A percentile compares a stretch with the other conserved stretches of the same genome.
Evolutionary conservation across 2,329 filamentous ascomycete genomes (phyloP).

Genomic region (Cercospora brassicicola): DNA sequence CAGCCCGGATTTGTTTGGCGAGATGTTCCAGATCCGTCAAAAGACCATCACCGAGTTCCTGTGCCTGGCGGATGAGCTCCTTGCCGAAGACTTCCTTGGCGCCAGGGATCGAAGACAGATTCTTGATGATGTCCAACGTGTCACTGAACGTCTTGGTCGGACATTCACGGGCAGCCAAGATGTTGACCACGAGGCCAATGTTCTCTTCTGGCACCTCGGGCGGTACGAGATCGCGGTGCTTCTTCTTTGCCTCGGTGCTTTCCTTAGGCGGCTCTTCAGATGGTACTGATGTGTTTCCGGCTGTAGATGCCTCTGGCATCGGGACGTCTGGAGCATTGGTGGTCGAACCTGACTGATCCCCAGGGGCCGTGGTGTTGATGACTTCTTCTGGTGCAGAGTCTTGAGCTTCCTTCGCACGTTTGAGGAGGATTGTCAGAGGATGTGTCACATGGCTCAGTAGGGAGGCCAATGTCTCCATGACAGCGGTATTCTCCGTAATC

Average conservation of each 20-base stretch:
- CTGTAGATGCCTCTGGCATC: constrained; percentile 30
- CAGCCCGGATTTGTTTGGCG: constrained; percentile 80
- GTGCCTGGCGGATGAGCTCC: constrained; percentile 85
- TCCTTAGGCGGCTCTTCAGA: constrained; percentile 37
- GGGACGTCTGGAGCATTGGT: constrained; percentile 27
- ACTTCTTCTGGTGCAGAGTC: constrained; percentile 45
- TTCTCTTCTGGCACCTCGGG: constrained; percentile 87
- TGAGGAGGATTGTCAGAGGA: constrained; percentile 77
- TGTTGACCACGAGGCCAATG: constrained; percentile 89
- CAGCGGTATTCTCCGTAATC: constrained; percentile 93
- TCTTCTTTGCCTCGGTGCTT: constrained; percentile 54
- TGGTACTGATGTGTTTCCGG: constrained; percentile 27
- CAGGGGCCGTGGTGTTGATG: constrained; percentile 39
- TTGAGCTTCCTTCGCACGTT: constrained; percentile 73
- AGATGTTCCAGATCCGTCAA: constrained; percentile 81
- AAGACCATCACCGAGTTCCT: constrained; percentile 79
- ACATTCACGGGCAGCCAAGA: constrained; percentile 92
- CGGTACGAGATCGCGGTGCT: constrained; percentile 66
- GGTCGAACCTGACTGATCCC: constrained; percentile 31
- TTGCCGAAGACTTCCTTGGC: constrained; percentile 90
- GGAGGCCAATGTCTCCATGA: constrained; percentile 90
- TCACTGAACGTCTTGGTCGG: constrained; percentile 98
- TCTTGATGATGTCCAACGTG: constrained; percentile 97
- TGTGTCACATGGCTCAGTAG: constrained; percentile 85
- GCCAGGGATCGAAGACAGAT: constrained; percentile 86